phyloP scores from a whole-genome alignment of 176 grass and related monocot genomes.

The Oryza longistaminata region DNA sequence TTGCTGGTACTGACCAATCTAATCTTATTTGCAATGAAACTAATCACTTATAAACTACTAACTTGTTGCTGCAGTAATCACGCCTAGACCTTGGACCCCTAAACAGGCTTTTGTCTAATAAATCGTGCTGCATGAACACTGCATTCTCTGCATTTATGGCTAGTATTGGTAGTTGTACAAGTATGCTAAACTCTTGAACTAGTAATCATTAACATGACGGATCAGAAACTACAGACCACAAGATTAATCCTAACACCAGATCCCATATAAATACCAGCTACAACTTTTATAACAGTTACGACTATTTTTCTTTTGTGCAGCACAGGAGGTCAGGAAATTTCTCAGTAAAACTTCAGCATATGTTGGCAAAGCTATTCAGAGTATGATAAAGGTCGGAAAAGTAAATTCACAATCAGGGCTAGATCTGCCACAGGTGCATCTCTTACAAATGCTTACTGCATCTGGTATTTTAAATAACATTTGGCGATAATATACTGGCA shows the following conservation, averaged over 20 bases:
- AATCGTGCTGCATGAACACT: too few relatives aligned
- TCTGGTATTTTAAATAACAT: neutral
- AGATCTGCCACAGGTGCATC: conserved; percentile 86
- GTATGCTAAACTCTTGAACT: neutral
- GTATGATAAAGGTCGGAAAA: conserved; percentile 83
- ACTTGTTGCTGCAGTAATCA: too few relatives aligned
- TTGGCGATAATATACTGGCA: neutral
- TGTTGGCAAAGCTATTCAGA: conserved; percentile 71
- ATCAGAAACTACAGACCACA: neutral
- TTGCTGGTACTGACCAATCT: too few relatives aligned
- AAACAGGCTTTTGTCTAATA: too few relatives aligned
- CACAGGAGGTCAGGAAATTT: conserved; percentile 57
- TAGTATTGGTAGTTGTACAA: neutral
- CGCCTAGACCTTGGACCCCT: too few relatives aligned
- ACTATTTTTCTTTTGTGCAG: conserved; percentile 50
- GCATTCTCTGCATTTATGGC: neutral
- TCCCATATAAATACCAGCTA: neutral
- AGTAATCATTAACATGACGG: neutral
- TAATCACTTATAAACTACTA: too few relatives aligned
- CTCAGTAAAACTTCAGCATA: conserved; percentile 49
- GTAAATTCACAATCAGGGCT: conserved; percentile 66
- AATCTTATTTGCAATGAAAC: too few relatives aligned
- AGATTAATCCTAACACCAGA: neutral
- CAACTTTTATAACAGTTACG: neutral
- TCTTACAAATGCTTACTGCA: conserved; percentile 31